phyloP scores from a whole-genome alignment of 2,329 filamentous ascomycete species.

The Venturia carpophila region DNA sequence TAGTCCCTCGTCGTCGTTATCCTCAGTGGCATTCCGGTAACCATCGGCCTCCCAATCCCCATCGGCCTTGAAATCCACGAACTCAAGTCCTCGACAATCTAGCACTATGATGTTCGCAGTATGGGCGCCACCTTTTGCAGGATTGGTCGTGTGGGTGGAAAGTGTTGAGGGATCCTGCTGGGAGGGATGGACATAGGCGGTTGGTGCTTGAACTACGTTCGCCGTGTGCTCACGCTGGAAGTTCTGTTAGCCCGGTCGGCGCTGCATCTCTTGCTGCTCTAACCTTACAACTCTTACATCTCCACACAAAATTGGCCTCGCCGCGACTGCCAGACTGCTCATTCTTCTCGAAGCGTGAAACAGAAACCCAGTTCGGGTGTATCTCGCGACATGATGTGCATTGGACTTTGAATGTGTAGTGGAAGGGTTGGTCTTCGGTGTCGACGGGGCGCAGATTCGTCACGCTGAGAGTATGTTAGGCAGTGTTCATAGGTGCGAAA shows the following conservation, averaged over 20 bases:
- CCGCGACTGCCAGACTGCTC: constrained; percentile 89
- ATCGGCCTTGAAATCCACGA: constrained; percentile 83
- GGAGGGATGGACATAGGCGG: constrained; percentile 46
- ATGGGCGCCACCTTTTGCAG: constrained; percentile 61
- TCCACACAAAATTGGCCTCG: constrained; percentile 99
- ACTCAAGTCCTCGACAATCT: constrained; percentile 90
- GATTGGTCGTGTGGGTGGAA: constrained; percentile 27
- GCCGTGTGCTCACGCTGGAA: constrained; percentile 73
- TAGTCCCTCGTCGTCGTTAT: background rate
- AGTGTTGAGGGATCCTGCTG: constrained; percentile 1
- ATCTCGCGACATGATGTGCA: constrained; percentile 95
- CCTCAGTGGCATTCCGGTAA: constrained; percentile 40
- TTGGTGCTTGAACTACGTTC: constrained; percentile 67
- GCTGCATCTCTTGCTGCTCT: constrained; percentile 20
- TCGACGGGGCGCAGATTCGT: constrained; percentile 83
- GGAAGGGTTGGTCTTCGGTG: constrained; percentile 74
- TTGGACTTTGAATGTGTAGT: constrained; percentile 96
- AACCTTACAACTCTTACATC: constrained; percentile 96
- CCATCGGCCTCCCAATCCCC: constrained; percentile 88
- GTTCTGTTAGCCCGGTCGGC: constrained; percentile 4
- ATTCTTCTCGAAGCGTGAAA: constrained; percentile 76
- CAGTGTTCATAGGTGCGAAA: constrained; percentile 5
- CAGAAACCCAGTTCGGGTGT: constrained; percentile 76
- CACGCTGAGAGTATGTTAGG: constrained; percentile 52
- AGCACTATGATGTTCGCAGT: constrained; percentile 76